Evolutionary conservation across 352 stramenopile species (phyloP).

Genomic region (Globisporangium canariense): DNA sequence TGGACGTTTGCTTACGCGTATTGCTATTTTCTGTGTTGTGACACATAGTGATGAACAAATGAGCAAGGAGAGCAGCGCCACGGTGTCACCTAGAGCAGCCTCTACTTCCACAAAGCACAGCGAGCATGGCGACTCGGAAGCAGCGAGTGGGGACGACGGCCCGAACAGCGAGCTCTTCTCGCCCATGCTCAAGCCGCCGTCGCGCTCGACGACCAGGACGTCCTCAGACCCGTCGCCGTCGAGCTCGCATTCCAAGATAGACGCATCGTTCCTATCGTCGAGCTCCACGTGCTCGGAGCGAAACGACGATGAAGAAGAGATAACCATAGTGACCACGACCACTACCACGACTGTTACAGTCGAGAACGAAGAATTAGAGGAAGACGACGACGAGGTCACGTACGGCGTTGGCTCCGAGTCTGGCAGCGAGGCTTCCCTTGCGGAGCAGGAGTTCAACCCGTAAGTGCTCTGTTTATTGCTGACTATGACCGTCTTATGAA

Average conservation of each 20-base stretch:
- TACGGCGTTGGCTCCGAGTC: conserved; percentile 15
- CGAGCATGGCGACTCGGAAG: conserved; percentile 8
- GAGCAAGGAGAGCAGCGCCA: conserved; percentile 3
- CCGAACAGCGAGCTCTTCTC: conserved; percentile 70
- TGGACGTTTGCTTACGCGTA: background rate
- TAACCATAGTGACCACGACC: conserved; percentile 13
- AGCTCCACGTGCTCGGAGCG: conserved; percentile 24
- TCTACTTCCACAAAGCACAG: background rate
- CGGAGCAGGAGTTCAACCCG: conserved; percentile 79
- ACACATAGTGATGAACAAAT: conserved; percentile 11
- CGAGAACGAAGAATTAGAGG: conserved; percentile 25
- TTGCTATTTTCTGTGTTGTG: background rate
- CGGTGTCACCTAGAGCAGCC: conserved; percentile 2
- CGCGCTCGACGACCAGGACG: conserved; percentile 21
- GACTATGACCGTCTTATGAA: background rate
- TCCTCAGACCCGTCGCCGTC: conserved; percentile 35
- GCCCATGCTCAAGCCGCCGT: conserved; percentile 56
- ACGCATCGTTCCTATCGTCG: conserved; percentile 26
- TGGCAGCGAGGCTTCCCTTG: conserved; percentile 26
- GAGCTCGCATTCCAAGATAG: conserved; percentile 26
- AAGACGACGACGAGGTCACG: conserved; percentile 22
- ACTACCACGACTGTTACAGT: conserved; percentile 8
- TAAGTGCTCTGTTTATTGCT: conserved; percentile 24
- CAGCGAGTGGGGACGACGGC: conserved; percentile 22
- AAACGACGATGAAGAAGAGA: conserved; percentile 24